Conservation (phyloP, 129 eudicot species). For the Lactuca saligna region DNA sequence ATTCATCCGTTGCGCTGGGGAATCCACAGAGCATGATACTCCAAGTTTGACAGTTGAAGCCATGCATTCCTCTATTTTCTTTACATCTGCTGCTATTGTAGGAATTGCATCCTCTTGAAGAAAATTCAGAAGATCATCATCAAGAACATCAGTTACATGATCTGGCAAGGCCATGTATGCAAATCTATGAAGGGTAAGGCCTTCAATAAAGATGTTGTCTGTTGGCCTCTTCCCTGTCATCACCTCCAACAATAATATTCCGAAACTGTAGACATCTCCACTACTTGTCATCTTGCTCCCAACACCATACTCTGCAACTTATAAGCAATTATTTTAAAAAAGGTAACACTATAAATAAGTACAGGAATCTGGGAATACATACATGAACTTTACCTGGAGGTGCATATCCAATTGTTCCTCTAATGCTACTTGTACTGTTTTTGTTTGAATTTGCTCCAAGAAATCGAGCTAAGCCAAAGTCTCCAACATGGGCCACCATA, state of each 20-base stretch:
- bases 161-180: conserved; percentile 12
- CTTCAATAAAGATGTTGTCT: conserved; percentile 12
- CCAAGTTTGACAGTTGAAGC: not conserved
- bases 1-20: conserved; percentile 23
- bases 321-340: not conserved
- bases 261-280: conserved; percentile 34
- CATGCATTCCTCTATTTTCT: conserved; percentile 1
- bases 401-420: not conserved
- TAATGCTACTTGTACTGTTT: not conserved
- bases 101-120: not conserved
- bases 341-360: not conserved
- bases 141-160: conserved; percentile 13
- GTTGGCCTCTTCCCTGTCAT: conserved; percentile 25
- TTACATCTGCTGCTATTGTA: not conserved
- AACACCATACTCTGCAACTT: conserved; percentile 32
- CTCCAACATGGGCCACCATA: not conserved
- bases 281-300: conserved; percentile 18
- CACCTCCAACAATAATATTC: conserved; percentile 30
- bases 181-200: conserved; percentile 17
- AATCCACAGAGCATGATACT: no score
- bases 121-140: not conserved
- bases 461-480: not conserved
- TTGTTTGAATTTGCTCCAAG: not conserved
- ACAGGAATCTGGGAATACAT: not conserved
- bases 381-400: not conserved